Conservation (phyloP, 1,139 yeast species). For the Zygosaccharomyces sapae region DNA sequence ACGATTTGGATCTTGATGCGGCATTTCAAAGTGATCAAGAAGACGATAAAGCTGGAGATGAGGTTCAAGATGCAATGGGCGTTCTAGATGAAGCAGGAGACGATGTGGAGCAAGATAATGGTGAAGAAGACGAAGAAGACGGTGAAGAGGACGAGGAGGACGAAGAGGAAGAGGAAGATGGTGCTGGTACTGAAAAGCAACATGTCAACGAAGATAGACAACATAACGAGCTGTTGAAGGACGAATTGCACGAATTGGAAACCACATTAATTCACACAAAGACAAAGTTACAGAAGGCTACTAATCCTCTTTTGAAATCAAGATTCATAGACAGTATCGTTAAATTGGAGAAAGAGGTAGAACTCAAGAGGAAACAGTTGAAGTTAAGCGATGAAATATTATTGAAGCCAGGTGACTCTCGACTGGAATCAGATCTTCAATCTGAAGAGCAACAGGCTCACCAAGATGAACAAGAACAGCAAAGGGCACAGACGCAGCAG, state of each 20-base stretch:
- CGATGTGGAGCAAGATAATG: constrained; percentile 40
- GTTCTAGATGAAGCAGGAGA: constrained; percentile 35
- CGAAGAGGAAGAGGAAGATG: constrained; percentile 30
- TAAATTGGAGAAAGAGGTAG: constrained; percentile 77
- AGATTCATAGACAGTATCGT: constrained; percentile 79
- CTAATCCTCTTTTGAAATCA: constrained; percentile 83
- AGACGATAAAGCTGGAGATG: constrained; percentile 21
- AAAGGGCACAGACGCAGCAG: no score
- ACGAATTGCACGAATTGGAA: constrained; percentile 84
- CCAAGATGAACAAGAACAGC: constrained; percentile 24
- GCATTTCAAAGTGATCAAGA: constrained; percentile 39
- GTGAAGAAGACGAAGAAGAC: constrained; percentile 51
- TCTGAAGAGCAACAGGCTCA: not conserved
- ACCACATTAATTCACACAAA: constrained; percentile 73
- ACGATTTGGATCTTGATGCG: constrained; percentile 40
- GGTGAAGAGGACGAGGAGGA: constrained; percentile 48
- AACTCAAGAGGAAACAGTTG: constrained; percentile 72
- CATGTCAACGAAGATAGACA: constrained; percentile 45
- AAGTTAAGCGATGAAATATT: constrained; percentile 39
- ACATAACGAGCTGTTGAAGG: constrained; percentile 72
- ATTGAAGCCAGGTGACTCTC: constrained; percentile 26
- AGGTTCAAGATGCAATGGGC: constrained; percentile 21
- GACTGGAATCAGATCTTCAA: constrained; percentile 23
- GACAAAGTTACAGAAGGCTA: constrained; percentile 68
- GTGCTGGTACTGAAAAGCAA: constrained; percentile 30